Conservation (phyloP, 2,329 filamentous ascomycete genomes). For the Colletotrichum viniferum region DNA sequence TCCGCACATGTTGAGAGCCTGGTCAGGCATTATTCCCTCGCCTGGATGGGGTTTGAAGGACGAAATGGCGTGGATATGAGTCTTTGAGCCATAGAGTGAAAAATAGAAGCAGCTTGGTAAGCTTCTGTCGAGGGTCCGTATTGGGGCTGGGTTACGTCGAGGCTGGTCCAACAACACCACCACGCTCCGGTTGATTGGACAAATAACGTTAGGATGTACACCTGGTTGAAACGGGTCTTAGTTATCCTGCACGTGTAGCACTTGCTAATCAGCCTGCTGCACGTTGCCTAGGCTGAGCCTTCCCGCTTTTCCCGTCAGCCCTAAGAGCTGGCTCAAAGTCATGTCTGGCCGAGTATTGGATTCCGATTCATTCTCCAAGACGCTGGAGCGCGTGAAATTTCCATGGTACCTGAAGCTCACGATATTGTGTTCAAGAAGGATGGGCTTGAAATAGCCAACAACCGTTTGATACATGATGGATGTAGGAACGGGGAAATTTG, state of each 20-base stretch:
- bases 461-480: neutral
- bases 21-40: neutral
- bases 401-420: neutral
- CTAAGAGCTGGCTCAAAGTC: neutral
- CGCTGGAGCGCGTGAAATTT: neutral
- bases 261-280: neutral
- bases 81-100: neutral
- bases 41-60: neutral
- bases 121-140: neutral
- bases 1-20: neutral
- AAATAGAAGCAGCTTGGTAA: slow-evolving; percentile 22
- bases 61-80: neutral
- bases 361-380: neutral
- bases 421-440: neutral
- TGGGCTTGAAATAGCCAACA: neutral
- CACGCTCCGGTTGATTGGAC: slow-evolving; percentile 4
- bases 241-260: neutral
- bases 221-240: neutral
- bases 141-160: neutral
- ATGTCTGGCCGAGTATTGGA: neutral
- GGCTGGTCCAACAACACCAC: neutral
- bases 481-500: neutral
- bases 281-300: neutral
- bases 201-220: neutral
- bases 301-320: neutral